Conservation (phyloP, 768 basidiomycete species). For the Tulasnella calospora region DNA sequence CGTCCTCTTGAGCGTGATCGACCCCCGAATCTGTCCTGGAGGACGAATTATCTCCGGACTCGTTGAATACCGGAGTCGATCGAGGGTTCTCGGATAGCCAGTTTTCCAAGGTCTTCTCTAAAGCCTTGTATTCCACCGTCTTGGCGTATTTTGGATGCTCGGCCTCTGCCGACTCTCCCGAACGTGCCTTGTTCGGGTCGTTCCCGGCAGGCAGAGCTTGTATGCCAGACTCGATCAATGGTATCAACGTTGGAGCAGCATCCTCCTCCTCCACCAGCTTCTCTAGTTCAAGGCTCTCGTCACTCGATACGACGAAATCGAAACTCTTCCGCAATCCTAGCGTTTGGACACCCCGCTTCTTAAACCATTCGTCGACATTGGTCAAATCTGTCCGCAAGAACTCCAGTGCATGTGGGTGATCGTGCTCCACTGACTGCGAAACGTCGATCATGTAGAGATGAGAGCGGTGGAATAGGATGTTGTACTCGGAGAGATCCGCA, state of each 20-base stretch:
- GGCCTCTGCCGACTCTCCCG: conserved; percentile 18
- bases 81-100: not conserved
- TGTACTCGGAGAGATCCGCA: conserved; percentile 97
- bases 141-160: conserved; percentile 22
- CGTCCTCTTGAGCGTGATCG: conserved; percentile 64
- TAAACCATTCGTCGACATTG: conserved; percentile 92
- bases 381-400: conserved; percentile 89
- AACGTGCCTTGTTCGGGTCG: not conserved
- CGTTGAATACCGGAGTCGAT: not conserved
- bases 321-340: conserved; percentile 79
- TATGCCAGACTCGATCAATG: conserved; percentile 30
- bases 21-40: not conserved
- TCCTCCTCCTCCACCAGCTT: conserved; percentile 36
- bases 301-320: conserved; percentile 62
- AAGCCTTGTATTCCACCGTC: conserved; percentile 27
- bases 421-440: conserved; percentile 97
- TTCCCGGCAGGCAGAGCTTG: not conserved
- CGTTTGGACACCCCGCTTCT: conserved; percentile 62
- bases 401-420: conserved; percentile 94
- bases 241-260: conserved; percentile 45
- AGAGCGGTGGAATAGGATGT: conserved; percentile 57
- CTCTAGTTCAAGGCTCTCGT: conserved; percentile 34
- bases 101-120: conserved; percentile 1
- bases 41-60: not conserved
- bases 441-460: conserved; percentile 96